Evolutionary conservation across 2,329 filamentous ascomycete genomes (phyloP).

Genomic region (Daldinia sp.): DNA sequence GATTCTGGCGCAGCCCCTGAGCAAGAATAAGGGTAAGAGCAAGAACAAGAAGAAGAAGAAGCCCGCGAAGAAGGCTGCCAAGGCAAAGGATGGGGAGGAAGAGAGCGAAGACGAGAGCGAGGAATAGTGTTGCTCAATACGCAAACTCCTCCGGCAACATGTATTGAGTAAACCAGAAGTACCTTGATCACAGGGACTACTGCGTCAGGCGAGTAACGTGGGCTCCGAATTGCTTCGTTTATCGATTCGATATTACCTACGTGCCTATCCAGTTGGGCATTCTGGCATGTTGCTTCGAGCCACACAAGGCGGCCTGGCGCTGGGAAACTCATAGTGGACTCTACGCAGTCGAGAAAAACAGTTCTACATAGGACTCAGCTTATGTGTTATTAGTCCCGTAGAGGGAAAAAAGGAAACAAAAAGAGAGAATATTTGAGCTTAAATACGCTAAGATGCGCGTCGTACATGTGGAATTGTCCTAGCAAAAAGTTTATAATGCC

Average conservation of each 20-base stretch:
- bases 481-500: not conserved
- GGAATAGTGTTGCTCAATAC: constrained; percentile 32
- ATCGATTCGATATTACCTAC: constrained; percentile 10
- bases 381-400: constrained; percentile 32
- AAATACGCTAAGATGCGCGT: constrained; percentile 4
- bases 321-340: constrained; percentile 10
- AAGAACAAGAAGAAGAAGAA: constrained; percentile 91
- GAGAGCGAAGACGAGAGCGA: constrained; percentile 35
- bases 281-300: constrained; percentile 12
- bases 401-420: constrained; percentile 16
- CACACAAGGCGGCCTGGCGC: constrained; percentile 5
- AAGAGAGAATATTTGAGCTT: constrained; percentile 8
- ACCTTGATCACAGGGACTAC: constrained; percentile 4
- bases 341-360: constrained; percentile 5
- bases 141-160: constrained; percentile 1
- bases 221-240: constrained; percentile 3
- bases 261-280: constrained; percentile 8
- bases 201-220: constrained; percentile 1
- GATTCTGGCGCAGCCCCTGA: constrained; percentile 88
- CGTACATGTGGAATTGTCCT: not conserved
- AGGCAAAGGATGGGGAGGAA: constrained; percentile 42
- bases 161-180: constrained; percentile 25
- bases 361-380: constrained; percentile 17
- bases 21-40: constrained; percentile 89
- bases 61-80: constrained; percentile 62